Evolutionary conservation across 257 asterid genomes (phyloP).

Genomic region (Solanum chaucha): DNA sequence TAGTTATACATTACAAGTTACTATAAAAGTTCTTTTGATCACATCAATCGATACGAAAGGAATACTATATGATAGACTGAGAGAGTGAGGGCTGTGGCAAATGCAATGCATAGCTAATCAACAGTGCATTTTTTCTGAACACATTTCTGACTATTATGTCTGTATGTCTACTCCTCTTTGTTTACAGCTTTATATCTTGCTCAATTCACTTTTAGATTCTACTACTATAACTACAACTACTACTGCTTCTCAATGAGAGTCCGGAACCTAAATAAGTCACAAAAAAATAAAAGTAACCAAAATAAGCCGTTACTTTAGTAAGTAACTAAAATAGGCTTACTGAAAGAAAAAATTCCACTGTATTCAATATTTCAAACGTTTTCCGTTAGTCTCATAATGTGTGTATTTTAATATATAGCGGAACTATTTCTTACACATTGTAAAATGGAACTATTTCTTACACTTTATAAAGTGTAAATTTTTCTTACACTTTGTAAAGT

Average conservation of each 20-base stretch:
- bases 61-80: background rate
- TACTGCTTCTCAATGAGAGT: background rate
- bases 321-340: too few relatives aligned
- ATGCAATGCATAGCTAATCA: slow-evolving; percentile 5
- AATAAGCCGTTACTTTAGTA: too few relatives aligned
- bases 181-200: background rate
- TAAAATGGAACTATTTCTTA: too few relatives aligned
- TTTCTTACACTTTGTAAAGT: too few relatives aligned
- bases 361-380: too few relatives aligned
- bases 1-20: background rate
- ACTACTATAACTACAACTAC: background rate
- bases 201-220: slow-evolving; percentile 6
- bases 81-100: slow-evolving; percentile 1
- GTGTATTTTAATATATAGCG: too few relatives aligned
- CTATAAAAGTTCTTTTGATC: background rate
- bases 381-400: too few relatives aligned
- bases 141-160: slow-evolving; percentile 2
- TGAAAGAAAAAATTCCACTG: too few relatives aligned
- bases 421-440: too few relatives aligned
- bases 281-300: too few relatives aligned
- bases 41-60: background rate
- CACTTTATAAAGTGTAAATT: too few relatives aligned
- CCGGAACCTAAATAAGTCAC: too few relatives aligned
- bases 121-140: slow-evolving; percentile 1
- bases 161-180: background rate